Evolutionary conservation across 768 basidiomycete genomes (phyloP).

Genomic region (Serendipita sp.): DNA sequence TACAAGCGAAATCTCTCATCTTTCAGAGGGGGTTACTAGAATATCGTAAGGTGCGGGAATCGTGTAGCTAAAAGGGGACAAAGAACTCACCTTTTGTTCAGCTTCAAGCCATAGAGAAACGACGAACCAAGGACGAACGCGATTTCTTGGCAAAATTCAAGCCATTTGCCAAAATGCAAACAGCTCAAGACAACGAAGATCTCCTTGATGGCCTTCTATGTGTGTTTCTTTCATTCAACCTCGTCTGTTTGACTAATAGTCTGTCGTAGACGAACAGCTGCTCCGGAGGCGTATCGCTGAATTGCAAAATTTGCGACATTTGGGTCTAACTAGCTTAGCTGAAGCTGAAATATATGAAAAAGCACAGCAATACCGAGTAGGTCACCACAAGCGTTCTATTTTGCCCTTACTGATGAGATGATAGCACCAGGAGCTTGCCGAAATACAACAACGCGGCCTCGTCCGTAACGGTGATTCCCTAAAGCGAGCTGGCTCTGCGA

Average conservation of each 20-base stretch:
- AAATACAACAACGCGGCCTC: slow-evolving; percentile 1
- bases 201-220: slow-evolving; percentile 83
- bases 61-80: neutral
- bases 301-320: slow-evolving; percentile 74
- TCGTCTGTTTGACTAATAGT: neutral
- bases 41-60: slow-evolving; percentile 70
- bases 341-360: slow-evolving; percentile 83
- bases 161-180: slow-evolving; percentile 81
- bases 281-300: slow-evolving; percentile 82
- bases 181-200: slow-evolving; percentile 77
- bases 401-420: slow-evolving; percentile 21
- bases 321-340: slow-evolving; percentile 68
- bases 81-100: slow-evolving; percentile 20
- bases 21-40: slow-evolving; percentile 84
- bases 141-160: slow-evolving; percentile 80
- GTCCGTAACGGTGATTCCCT: neutral
- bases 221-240: slow-evolving; percentile 21
- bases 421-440: neutral
- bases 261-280: slow-evolving; percentile 57
- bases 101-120: slow-evolving; percentile 88
- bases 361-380: slow-evolving; percentile 57
- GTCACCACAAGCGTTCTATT: slow-evolving; percentile 42
- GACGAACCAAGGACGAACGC: slow-evolving; percentile 76
- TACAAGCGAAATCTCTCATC: slow-evolving; percentile 74
- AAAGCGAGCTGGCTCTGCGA: slow-evolving; percentile 4